Conservation (phyloP, 345 rosid species). For the Aquilaria yunnanensis region DNA sequence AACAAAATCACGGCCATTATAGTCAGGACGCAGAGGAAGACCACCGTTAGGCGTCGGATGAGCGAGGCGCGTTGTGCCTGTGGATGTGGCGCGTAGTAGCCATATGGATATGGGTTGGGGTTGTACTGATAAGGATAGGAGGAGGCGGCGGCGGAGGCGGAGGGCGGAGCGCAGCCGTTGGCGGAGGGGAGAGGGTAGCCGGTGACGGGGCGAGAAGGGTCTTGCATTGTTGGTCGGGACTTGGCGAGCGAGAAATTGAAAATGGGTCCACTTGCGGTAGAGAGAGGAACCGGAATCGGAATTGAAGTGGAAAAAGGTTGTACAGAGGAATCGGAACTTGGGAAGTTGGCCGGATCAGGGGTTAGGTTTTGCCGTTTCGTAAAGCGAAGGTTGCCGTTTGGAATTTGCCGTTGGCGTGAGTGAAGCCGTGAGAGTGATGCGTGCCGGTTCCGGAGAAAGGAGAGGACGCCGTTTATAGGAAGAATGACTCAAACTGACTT, state of each 20-base stretch:
- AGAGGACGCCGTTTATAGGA: no score
- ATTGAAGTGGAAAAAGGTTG: background rate
- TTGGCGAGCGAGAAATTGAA: conserved; percentile 1
- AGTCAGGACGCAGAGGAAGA: conserved; percentile 19
- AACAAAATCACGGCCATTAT: conserved; percentile 41
- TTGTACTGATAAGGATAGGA: conserved; percentile 36
- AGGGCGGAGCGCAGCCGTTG: conserved; percentile 39
- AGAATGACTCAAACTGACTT: no score
- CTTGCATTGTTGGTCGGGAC: conserved; percentile 20
- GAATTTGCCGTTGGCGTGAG: no score
- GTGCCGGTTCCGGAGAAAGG: no score
- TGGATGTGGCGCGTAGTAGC: conserved; percentile 24
- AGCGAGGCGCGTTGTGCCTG: conserved; percentile 36
- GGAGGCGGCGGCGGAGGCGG: conserved; percentile 17
- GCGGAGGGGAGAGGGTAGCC: conserved; percentile 46
- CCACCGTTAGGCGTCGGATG: conserved; percentile 41
- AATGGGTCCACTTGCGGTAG: background rate
- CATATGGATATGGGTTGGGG: conserved; percentile 22
- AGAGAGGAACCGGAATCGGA: background rate
- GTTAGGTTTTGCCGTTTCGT: no score
- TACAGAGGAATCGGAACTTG: no score
- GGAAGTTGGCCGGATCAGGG: no score
- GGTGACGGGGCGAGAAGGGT: conserved; percentile 38
- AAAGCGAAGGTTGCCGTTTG: no score
- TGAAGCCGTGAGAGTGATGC: no score